Percentiles rank a stretch among this genome's conserved stretches.
phyloP scores from a whole-genome alignment of 2,329 filamentous ascomycete genomes.

The Exophiala sp. region DNA sequence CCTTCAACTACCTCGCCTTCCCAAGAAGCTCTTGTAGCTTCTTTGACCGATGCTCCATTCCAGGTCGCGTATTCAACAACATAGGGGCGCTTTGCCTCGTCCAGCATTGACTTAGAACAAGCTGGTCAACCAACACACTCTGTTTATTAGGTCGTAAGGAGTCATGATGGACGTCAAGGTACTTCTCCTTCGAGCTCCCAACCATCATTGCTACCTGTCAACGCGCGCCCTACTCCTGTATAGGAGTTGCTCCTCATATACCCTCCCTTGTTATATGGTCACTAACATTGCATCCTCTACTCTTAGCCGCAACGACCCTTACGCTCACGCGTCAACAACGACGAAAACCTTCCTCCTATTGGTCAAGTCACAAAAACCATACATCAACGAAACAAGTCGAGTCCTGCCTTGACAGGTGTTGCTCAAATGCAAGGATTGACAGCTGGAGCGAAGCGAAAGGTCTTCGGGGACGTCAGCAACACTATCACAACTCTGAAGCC shows the following conservation, averaged over 20 bases:
- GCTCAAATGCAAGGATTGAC: constrained; percentile 57
- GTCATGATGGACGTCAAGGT: constrained; percentile 48
- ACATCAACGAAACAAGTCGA: constrained; percentile 81
- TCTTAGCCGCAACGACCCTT: constrained; percentile 65
- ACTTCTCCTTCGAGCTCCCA: constrained; percentile 26
- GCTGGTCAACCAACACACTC: neutral
- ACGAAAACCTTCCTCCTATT: constrained; percentile 65
- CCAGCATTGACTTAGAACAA: constrained; percentile 1
- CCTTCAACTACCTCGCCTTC: constrained; percentile 19
- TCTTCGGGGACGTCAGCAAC: constrained; percentile 81
- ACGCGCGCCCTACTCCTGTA: neutral
- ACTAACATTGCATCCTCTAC: constrained; percentile 23
- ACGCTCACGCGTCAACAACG: constrained; percentile 59
- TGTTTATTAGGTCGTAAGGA: constrained; percentile 4
- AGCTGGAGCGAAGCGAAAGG: constrained; percentile 68
- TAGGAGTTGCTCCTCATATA: neutral
- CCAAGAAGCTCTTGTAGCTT: neutral
- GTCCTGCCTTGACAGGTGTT: constrained; percentile 56
- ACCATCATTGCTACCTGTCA: neutral
- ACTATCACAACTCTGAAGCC: constrained; percentile 42
- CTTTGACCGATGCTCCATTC: constrained; percentile 14
- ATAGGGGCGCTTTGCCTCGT: constrained; percentile 15
- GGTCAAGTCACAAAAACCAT: constrained; percentile 54
- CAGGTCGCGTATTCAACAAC: constrained; percentile 10
- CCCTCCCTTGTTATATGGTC: neutral